Conservation (phyloP, 2,329 filamentous ascomycete species). For the Aureobasidium namibiae region DNA sequence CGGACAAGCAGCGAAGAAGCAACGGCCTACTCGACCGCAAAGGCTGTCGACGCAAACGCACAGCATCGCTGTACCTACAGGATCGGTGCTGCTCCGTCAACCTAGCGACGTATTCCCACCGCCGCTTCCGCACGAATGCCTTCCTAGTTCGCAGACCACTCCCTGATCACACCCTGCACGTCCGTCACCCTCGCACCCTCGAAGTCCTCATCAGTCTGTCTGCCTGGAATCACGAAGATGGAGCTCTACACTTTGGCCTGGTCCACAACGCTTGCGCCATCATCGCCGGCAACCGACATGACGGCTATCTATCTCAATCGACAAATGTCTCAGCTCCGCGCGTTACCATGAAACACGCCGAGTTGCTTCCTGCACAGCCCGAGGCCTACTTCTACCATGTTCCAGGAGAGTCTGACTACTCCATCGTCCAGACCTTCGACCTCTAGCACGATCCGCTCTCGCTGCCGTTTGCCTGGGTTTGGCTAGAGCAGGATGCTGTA, state of each 20-base stretch:
- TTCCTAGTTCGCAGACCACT: background rate
- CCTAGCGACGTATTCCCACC: slow-evolving; percentile 2
- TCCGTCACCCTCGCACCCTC: background rate
- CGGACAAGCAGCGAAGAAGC: background rate
- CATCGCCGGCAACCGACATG: background rate
- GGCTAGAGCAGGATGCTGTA: background rate
- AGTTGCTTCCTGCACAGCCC: background rate
- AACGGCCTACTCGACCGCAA: background rate
- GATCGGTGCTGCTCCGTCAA: background rate
- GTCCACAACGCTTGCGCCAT: slow-evolving; percentile 1
- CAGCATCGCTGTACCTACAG: background rate
- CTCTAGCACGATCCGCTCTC: background rate
- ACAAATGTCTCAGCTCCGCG: background rate
- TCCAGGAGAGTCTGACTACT: background rate
- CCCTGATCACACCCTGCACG: background rate
- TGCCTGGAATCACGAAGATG: slow-evolving; percentile 1
- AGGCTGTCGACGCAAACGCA: background rate
- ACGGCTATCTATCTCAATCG: background rate
- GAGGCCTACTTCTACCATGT: background rate
- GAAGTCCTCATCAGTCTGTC: background rate
- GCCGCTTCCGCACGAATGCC: background rate
- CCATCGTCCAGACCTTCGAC: background rate
- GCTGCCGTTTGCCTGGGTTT: background rate
- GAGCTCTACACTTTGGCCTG: slow-evolving; percentile 1
- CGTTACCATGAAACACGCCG: background rate